Evolutionary conservation across 208 protist genomes (phyloP).

Genomic region (Tritrichomonas musculus): DNA sequence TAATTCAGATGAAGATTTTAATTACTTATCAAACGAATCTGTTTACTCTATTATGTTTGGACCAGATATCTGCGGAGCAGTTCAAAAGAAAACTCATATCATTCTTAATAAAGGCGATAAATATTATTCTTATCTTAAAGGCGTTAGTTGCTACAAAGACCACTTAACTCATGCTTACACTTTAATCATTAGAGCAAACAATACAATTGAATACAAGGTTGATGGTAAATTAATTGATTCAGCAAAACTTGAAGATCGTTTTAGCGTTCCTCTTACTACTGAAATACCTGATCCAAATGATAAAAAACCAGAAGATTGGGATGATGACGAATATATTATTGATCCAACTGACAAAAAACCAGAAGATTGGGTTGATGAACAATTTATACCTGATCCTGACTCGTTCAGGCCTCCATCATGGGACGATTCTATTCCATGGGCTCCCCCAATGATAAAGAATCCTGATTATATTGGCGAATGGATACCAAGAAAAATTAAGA

Average conservation of each 20-base stretch:
- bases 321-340: not conserved
- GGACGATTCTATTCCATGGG: constrained; percentile 11
- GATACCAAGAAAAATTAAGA: not conserved
- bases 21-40: not conserved
- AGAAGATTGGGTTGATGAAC: not conserved
- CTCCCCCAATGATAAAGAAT: constrained; percentile 20
- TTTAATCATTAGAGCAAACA: not conserved
- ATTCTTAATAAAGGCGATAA: not conserved
- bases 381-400: constrained; percentile 3
- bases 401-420: not conserved
- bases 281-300: not conserved
- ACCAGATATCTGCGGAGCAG: constrained; percentile 16
- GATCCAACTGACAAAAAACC: not conserved
- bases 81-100: not conserved
- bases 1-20: not conserved
- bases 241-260: not conserved
- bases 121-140: not conserved
- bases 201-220: not conserved
- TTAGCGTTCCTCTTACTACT: not conserved
- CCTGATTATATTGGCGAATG: constrained; percentile 1
- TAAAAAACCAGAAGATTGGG: not conserved
- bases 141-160: not conserved
- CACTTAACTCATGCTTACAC: constrained; percentile 1
- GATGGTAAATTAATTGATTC: not conserved
- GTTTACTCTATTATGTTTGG: constrained; percentile 12